Evolutionary conservation across 2,329 filamentous ascomycete genomes (phyloP).

Genomic region (Cladosporium sp.): DNA sequence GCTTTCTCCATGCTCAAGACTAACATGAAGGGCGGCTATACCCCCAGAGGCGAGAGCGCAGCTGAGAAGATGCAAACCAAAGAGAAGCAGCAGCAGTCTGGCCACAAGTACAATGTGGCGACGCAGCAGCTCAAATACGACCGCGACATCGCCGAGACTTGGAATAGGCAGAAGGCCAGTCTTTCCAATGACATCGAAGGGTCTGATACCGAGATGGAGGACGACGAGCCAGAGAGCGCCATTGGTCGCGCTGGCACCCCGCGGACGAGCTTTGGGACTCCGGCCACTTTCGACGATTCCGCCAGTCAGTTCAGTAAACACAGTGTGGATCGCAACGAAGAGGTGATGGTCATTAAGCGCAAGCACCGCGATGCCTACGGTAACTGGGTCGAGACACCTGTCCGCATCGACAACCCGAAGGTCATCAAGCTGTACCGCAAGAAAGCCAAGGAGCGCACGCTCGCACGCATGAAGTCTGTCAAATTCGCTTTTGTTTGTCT

Average conservation of each 20-base stretch:
- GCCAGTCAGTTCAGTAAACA: slow-evolving; percentile 45
- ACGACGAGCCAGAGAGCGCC: slow-evolving; percentile 45
- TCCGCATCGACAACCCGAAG: slow-evolving; percentile 55
- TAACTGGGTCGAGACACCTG: slow-evolving; percentile 35
- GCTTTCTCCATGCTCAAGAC: slow-evolving; percentile 97
- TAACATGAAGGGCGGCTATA: slow-evolving; percentile 97
- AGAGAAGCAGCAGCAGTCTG: slow-evolving; percentile 60
- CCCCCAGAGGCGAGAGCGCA: slow-evolving; percentile 80
- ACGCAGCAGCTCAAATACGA: slow-evolving; percentile 89
- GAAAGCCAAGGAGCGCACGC: slow-evolving; percentile 63
- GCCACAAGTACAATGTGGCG: slow-evolving; percentile 96
- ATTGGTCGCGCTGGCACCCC: slow-evolving; percentile 50
- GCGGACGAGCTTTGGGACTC: slow-evolving; percentile 60
- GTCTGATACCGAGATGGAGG: slow-evolving; percentile 66
- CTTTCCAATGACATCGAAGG: slow-evolving; percentile 68
- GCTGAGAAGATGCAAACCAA: slow-evolving; percentile 82
- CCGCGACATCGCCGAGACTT: slow-evolving; percentile 83
- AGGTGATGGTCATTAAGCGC: slow-evolving; percentile 67
- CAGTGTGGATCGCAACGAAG: slow-evolving; percentile 50
- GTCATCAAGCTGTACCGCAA: slow-evolving; percentile 87
- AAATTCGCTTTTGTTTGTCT: not conserved
- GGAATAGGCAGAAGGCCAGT: slow-evolving; percentile 78
- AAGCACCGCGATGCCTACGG: slow-evolving; percentile 58
- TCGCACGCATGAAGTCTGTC: slow-evolving; percentile 67
- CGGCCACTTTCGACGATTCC: slow-evolving; percentile 65